phyloP scores from a whole-genome alignment of 345 rosid species.

The Psidium friedrichsthalianum region DNA sequence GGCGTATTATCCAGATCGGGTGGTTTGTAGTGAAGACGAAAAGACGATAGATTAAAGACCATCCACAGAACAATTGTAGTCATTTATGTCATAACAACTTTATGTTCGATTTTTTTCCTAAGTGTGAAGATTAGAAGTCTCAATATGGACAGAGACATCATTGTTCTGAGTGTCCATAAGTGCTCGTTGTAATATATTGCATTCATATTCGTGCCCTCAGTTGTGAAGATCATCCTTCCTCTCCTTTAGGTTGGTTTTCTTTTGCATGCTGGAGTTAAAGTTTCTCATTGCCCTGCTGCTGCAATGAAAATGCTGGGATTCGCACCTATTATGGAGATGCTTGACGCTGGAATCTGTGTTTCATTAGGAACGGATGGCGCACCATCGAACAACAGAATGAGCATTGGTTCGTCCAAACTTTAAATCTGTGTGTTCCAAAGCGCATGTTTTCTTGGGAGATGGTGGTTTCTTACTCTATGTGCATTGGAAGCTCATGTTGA shows the following conservation, averaged over 20 bases:
- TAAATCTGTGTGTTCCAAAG: background rate
- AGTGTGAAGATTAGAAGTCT: background rate
- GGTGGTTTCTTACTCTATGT: background rate
- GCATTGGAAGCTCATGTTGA: background rate
- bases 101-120: background rate
- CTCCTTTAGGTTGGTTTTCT: slow-evolving; percentile 42
- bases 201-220: background rate
- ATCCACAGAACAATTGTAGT: background rate
- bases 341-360: slow-evolving; percentile 44
- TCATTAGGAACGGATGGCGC: slow-evolving; percentile 85
- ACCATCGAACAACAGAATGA: slow-evolving; percentile 73
- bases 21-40: background rate
- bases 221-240: background rate
- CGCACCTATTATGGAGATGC: slow-evolving; percentile 59
- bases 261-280: slow-evolving; percentile 51
- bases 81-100: background rate
- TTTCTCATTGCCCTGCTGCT: slow-evolving; percentile 68
- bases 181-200: background rate
- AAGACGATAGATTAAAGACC: background rate
- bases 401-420: slow-evolving; percentile 40
- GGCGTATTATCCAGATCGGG: background rate
- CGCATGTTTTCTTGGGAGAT: background rate
- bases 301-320: slow-evolving; percentile 80
- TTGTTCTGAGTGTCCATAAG: background rate
- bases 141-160: background rate